Evolutionary conservation across 306 rosid genomes (phyloP).

Genomic region (Corylus avellana): DNA sequence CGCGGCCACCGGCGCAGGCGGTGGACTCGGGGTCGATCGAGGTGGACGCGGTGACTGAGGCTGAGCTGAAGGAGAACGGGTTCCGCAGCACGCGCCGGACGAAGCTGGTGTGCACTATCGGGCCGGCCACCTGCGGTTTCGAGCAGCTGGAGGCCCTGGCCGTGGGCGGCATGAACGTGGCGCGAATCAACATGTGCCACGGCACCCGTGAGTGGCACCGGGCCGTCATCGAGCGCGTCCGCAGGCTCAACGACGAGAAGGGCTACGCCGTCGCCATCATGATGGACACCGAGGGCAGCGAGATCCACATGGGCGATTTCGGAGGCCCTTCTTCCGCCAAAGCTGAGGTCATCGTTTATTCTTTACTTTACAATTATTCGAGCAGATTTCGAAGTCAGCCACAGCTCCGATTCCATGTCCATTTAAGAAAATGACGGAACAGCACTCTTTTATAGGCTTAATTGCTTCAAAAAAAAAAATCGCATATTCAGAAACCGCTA

Average conservation of each 20-base stretch:
- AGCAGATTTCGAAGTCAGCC: no score
- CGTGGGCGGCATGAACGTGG: constrained; percentile 96
- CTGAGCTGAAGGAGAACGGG: constrained; percentile 82
- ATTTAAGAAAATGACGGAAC: no score
- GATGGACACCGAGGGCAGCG: constrained; percentile 99
- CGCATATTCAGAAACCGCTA: no score
- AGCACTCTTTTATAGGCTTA: no score
- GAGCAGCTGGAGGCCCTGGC: constrained; percentile 93
- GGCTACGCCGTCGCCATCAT: constrained; percentile 94
- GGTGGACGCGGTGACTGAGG: constrained; percentile 83
- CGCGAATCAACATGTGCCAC: constrained; percentile 92
- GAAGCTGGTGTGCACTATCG: constrained; percentile 84
- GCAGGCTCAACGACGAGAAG: constrained; percentile 81
- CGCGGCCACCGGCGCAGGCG: neutral
- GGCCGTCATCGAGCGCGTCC: constrained; percentile 64
- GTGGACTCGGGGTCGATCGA: constrained; percentile 58
- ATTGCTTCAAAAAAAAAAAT: no score
- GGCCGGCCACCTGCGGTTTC: constrained; percentile 80
- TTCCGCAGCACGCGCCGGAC: constrained; percentile 89
- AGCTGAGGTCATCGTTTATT: constrained; percentile 60
- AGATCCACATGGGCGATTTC: constrained; percentile 98
- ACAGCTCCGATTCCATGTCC: no score
- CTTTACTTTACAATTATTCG: neutral
- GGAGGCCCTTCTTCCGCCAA: constrained; percentile 90
- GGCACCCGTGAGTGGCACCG: constrained; percentile 92